Percentiles rank a stretch among this genome's conserved stretches.
phyloP scores from a whole-genome alignment of 2,329 filamentous ascomycete genomes.

The Trichoderma semiorbis region DNA sequence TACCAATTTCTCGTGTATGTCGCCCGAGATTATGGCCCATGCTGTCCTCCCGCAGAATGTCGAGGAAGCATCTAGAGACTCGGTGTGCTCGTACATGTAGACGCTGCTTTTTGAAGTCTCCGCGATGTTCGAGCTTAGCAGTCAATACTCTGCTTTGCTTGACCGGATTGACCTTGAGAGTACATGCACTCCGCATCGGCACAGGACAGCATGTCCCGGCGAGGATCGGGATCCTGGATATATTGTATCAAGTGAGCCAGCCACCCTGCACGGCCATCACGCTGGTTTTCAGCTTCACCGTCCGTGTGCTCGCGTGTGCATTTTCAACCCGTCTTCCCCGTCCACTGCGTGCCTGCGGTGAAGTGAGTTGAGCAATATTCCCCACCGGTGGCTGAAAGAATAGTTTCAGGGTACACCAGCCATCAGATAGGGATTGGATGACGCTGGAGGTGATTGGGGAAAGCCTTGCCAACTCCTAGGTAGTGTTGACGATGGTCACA shows the following conservation, averaged over 20 bases:
- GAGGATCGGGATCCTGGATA: constrained; percentile 1
- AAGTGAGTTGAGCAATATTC: neutral
- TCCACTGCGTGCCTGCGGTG: neutral
- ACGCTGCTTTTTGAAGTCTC: neutral
- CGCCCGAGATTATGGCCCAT: neutral
- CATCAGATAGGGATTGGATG: neutral
- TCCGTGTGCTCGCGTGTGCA: neutral
- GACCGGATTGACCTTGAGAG: neutral
- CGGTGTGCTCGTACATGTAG: neutral
- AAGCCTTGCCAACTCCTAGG: neutral
- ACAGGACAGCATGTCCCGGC: neutral
- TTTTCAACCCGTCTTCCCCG: neutral
- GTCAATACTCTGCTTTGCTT: neutral
- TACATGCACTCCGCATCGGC: neutral
- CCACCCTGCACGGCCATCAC: constrained; percentile 4
- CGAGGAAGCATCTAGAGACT: neutral
- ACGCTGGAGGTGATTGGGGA: neutral
- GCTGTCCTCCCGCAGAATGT: neutral
- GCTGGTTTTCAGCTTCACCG: constrained; percentile 7
- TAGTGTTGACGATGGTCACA: neutral
- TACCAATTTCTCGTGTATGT: constrained; percentile 5
- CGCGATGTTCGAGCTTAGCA: too few species aligned
- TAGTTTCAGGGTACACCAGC: neutral
- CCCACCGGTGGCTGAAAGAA: constrained; percentile 3
- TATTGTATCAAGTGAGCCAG: neutral